phyloP scores from a whole-genome alignment of 208 protist species.

The Leishmania major region DNA sequence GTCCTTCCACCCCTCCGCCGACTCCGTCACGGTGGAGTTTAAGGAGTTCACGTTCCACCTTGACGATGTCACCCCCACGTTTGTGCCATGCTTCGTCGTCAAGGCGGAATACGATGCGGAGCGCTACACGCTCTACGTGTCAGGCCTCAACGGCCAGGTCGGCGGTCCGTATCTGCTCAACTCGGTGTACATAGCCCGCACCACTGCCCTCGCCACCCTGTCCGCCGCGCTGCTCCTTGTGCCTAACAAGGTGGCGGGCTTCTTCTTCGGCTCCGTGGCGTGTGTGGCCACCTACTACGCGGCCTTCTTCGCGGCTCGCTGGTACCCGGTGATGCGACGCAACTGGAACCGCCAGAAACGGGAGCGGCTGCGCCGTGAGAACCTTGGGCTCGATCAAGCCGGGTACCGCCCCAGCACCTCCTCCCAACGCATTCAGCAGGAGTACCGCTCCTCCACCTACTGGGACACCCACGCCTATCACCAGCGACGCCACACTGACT shows the following conservation, averaged over 20 bases:
- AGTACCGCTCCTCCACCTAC: slow-evolving; percentile 82
- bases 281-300: slow-evolving; percentile 64
- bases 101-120: slow-evolving; percentile 73
- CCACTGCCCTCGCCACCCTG: slow-evolving; percentile 35
- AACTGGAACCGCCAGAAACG: slow-evolving; percentile 53
- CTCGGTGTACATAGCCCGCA: slow-evolving; percentile 61
- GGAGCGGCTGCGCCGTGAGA: slow-evolving; percentile 39
- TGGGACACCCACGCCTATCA: slow-evolving; percentile 83
- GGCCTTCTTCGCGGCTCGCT: slow-evolving; percentile 68
- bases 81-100: slow-evolving; percentile 87
- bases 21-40: slow-evolving; percentile 60
- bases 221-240: slow-evolving; percentile 44
- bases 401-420: slow-evolving; percentile 55
- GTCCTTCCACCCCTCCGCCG: slow-evolving; percentile 66
- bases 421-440: slow-evolving; percentile 66
- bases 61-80: slow-evolving; percentile 71
- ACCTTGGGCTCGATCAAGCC: slow-evolving; percentile 38
- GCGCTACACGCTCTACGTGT: slow-evolving; percentile 84
- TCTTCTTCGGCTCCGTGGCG: slow-evolving; percentile 50
- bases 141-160: slow-evolving; percentile 61
- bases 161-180: slow-evolving; percentile 83
- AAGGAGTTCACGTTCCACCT: slow-evolving; percentile 53
- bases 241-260: slow-evolving; percentile 68
- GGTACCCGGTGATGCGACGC: slow-evolving; percentile 53
- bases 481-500: slow-evolving; percentile 8